Conservation (phyloP, 257 asterid genomes). For the Ilex asprella region DNA sequence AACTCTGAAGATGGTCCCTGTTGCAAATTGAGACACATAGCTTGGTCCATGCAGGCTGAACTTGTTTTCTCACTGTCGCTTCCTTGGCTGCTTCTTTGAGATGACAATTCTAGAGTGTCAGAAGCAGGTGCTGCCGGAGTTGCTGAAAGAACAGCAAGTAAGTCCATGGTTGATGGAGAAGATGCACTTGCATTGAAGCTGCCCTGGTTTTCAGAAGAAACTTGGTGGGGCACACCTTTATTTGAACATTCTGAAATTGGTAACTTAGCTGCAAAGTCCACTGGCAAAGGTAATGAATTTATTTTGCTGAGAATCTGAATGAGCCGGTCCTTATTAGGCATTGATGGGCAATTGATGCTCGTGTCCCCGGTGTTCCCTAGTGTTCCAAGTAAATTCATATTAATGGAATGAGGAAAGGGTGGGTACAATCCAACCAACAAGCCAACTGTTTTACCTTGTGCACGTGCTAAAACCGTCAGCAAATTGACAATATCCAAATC, state of each 20-base stretch:
- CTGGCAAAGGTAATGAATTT: slow-evolving; percentile 58
- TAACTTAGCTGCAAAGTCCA: slow-evolving; percentile 32
- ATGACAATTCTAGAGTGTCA: slow-evolving; percentile 33
- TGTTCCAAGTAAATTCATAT: slow-evolving; percentile 8
- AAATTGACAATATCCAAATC: slow-evolving; percentile 56
- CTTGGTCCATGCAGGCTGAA: slow-evolving; percentile 41
- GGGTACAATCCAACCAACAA: not conserved
- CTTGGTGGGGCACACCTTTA: slow-evolving; percentile 23
- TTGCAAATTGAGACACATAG: slow-evolving; percentile 30
- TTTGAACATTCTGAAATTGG: slow-evolving; percentile 27
- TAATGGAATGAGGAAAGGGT: not conserved
- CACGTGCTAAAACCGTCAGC: slow-evolving; percentile 50
- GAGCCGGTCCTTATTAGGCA: slow-evolving; percentile 58
- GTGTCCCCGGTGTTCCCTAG: slow-evolving; percentile 47
- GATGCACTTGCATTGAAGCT: slow-evolving; percentile 25
- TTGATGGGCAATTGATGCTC: slow-evolving; percentile 24
- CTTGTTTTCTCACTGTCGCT: slow-evolving; percentile 69
- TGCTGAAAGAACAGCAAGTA: slow-evolving; percentile 65
- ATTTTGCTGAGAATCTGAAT: slow-evolving; percentile 56
- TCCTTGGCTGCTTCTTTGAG: slow-evolving; percentile 49
- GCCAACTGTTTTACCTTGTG: slow-evolving; percentile 43
- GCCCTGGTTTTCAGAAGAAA: slow-evolving; percentile 30
- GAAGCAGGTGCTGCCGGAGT: slow-evolving; percentile 26
- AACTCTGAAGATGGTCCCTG: slow-evolving; percentile 23
- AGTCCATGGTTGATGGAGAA: slow-evolving; percentile 62